These are phyloP conservation scores for Psidium guajava DNA, from an alignment of 345 rosid species.

Conservation along the genomic window DNA sequence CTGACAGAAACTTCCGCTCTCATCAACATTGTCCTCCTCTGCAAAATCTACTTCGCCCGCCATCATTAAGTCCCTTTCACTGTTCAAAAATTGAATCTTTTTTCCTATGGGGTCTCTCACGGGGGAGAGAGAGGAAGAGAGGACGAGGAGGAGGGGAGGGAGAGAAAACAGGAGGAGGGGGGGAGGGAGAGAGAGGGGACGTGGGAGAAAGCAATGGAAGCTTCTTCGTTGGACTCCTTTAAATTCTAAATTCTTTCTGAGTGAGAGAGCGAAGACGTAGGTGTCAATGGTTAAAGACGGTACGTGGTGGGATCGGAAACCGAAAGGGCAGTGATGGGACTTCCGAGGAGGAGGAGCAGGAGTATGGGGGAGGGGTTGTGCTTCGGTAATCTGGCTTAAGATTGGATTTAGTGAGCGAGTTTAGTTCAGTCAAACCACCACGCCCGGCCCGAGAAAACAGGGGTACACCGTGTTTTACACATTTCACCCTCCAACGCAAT, in stretches of 20 bases:
- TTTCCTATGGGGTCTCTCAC: too few species aligned
- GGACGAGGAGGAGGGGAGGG: too few species aligned
- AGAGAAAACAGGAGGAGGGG: too few species aligned
- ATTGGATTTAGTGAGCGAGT: neutral
- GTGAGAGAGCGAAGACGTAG: neutral
- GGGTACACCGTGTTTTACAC: neutral
- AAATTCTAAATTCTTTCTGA: neutral
- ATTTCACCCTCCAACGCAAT: neutral
- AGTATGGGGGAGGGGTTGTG: neutral
- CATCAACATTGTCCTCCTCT: slow-evolving; percentile 14
- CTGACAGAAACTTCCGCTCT: slow-evolving; percentile 46
- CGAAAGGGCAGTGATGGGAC: neutral
- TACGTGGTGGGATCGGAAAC: neutral
- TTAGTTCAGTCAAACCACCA: neutral
- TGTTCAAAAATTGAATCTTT: neutral
- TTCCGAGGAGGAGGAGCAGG: neutral
- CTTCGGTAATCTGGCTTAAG: neutral
- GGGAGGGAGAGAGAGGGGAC: rapidly evolving
- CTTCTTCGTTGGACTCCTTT: neutral
- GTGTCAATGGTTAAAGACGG: neutral
- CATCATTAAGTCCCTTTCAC: slow-evolving; percentile 27
- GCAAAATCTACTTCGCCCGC: slow-evolving; percentile 10
- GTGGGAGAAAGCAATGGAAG: neutral
- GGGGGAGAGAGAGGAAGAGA: too few species aligned
- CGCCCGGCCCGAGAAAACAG: neutral